Percentiles rank a stretch among this genome's conserved stretches.
Evolutionary conservation across 108 stramenopile genomes (phyloP).

Genomic region (Conticribra guillardii): DNA sequence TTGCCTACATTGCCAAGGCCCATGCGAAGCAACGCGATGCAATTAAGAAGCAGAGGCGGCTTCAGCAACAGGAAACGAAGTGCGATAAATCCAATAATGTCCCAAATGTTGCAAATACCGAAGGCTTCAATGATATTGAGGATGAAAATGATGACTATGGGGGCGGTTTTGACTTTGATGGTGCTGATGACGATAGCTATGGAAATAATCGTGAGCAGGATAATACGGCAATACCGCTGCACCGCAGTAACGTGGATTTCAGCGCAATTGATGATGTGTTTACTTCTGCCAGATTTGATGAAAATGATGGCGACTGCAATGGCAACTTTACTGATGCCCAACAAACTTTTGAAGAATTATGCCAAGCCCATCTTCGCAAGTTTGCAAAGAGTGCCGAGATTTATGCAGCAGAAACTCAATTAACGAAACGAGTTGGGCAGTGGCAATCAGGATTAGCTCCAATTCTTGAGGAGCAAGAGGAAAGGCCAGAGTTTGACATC

Average conservation of each 20-base stretch:
- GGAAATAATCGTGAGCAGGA: constrained; percentile 13
- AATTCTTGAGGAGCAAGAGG: constrained; percentile 87
- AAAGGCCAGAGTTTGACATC: constrained; percentile 90
- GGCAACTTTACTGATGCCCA: constrained; percentile 41
- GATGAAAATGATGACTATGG: constrained; percentile 58
- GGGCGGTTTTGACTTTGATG: constrained; percentile 55
- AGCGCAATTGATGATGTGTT: constrained; percentile 52
- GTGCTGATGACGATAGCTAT: constrained; percentile 45
- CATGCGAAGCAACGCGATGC: constrained; percentile 64
- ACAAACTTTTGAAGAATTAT: constrained; percentile 92
- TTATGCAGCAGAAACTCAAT: constrained; percentile 89
- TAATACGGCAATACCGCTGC: not conserved
- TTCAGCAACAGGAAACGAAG: constrained; percentile 40
- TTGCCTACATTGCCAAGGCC: constrained; percentile 80
- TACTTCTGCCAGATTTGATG: constrained; percentile 31
- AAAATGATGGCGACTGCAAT: constrained; percentile 53
- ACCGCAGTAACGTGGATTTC: constrained; percentile 55
- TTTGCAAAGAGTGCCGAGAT: constrained; percentile 92
- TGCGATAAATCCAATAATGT: constrained; percentile 1
- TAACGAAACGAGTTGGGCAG: constrained; percentile 82
- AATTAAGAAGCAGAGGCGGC: constrained; percentile 44
- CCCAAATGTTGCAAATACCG: constrained; percentile 22
- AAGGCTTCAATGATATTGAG: constrained; percentile 38
- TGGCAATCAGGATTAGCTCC: constrained; percentile 92
- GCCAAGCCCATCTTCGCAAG: constrained; percentile 84